Evolutionary conservation across 345 rosid genomes (phyloP).

Genomic region (Brassica cretica): DNA sequence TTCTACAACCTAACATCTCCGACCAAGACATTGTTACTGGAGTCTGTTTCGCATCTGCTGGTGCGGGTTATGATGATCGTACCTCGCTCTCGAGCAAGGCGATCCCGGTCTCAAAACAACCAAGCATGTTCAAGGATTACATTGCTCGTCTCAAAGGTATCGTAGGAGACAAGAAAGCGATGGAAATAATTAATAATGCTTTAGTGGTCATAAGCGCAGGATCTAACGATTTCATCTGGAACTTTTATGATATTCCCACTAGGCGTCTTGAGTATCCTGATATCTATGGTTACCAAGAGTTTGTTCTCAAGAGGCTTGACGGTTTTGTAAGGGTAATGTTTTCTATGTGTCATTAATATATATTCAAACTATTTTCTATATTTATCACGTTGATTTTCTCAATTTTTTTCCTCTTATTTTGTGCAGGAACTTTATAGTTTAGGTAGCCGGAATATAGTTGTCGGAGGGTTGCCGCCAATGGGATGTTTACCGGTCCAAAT

Average conservation of each 20-base stretch:
- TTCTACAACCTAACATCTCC: slow-evolving; percentile 31
- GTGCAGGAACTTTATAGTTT: slow-evolving; percentile 46
- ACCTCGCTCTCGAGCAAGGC: slow-evolving; percentile 26
- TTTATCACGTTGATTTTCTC: background rate
- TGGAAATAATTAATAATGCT: slow-evolving; percentile 39
- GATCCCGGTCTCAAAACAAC: slow-evolving; percentile 48
- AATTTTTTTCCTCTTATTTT: background rate
- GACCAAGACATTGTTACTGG: slow-evolving; percentile 35
- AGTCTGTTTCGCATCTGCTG: slow-evolving; percentile 29
- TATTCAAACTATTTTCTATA: background rate
- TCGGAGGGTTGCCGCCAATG: slow-evolving; percentile 58
- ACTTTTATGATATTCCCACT: slow-evolving; percentile 45
- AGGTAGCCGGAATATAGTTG: slow-evolving; percentile 45
- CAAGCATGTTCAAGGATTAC: slow-evolving; percentile 38
- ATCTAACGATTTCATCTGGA: slow-evolving; percentile 49
- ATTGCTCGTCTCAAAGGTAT: slow-evolving; percentile 23
- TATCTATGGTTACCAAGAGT: slow-evolving; percentile 46
- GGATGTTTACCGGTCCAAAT: slow-evolving; percentile 64
- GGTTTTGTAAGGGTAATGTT: slow-evolving; percentile 41
- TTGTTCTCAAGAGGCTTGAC: slow-evolving; percentile 37
- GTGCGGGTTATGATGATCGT: slow-evolving; percentile 29
- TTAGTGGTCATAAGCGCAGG: slow-evolving; percentile 55
- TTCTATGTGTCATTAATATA: background rate
- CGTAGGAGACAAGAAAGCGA: slow-evolving; percentile 47
- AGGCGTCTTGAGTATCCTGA: slow-evolving; percentile 39